Evolutionary conservation across 2,329 filamentous ascomycete species (phyloP), one percentile per base, ranked within the genome.

Genomic region (Sclerotinia sclerotiorum): DNA sequence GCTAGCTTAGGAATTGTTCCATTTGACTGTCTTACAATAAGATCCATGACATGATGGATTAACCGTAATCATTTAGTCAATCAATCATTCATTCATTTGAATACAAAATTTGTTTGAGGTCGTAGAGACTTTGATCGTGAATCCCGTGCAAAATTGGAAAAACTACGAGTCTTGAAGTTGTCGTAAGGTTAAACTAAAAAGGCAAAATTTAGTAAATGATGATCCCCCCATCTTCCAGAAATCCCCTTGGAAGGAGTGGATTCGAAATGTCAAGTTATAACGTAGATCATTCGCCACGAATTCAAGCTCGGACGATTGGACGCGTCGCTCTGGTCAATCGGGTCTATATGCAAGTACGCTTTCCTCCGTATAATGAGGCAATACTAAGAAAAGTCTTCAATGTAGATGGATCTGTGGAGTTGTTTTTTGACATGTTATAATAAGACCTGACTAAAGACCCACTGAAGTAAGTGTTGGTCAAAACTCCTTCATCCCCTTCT

Each of bases 191-290:
- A 24, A 24, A 32, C 13, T 29, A 52, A 27, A 29, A 29, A 29
- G n/a, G 42, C 15, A 24, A 52, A 32, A 61, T 17, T 67, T 67
- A 67, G 65, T 29, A 44, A 35, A 62, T 27, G 52, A 24, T 42
- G 35, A 51, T 48, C 54, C 39, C 35, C 57, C 49, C 49, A 63
- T 48, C 57, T 68, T 68, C 49, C 39, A 68, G 65, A 68, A 68
- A 46, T 3, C 63, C 64, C 44, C 29, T 49, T 62, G 46, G 58
- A 49, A 51, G 46, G 29, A 51, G 58, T 62, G 58, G 58, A 27
- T 62, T 46, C 21, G 13, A 49, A 24, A 51, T 62, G 46, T 49
- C 17, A 39, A 48, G 27, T 46, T 32, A 32, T 11, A 61, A 39
- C 10, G 42, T 48, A 32, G 19, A 61, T 61, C 57, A 61, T 61